Base-by-base conservation (phyloP, 345 rosid species). In the Noccaea caerulescens region DNA sequence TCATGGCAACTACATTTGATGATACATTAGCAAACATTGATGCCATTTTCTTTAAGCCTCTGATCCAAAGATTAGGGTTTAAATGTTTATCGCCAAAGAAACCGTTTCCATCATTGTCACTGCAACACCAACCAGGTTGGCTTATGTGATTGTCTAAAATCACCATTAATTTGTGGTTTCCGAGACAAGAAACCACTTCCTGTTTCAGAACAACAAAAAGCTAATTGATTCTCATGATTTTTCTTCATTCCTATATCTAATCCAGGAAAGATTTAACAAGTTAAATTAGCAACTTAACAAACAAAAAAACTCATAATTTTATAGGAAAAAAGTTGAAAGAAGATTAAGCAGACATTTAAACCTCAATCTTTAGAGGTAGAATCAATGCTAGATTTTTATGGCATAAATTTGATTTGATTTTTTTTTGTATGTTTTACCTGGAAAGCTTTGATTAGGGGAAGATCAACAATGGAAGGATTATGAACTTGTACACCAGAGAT, bases 51-150 rank as follows among this genome's bases (percentile, higher is more conserved):
- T 82, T 72, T 11, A 94, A 66, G 18, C 99, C 96, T 1, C 58
- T 71, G 72, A 91, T 76, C 99, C 99, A 94, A 32, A 69, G 42
- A 23, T 81, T 81, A 32, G 96, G 95, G 42, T 83, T 75, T 59
- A 94, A 88, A 72, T 79, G 75, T 5, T 41, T 76, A 67, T 94
- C 96, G 1, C 99, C 97, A 10, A 89, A 89, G 78, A 94, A 94
- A 1, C 97, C 97, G 69, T 89, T 91, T 59, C 89, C 96, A 30
- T 94, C 97, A 20, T 38, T 70, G 71, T 63, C 82, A 68, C 83
- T 77, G 76, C 99, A 91, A 49, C 96, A 94, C 99, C 99, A 94
- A 37, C 96, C 94, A 1, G 97, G 97, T 53, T 82, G 80, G 83
- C 89, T 91, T 34, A 82, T 46, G 81, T 94, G 96, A 75, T 93